phyloP scores from a whole-genome alignment of 2,329 filamentous ascomycete species.

The Sordariomycetes sp. region DNA sequence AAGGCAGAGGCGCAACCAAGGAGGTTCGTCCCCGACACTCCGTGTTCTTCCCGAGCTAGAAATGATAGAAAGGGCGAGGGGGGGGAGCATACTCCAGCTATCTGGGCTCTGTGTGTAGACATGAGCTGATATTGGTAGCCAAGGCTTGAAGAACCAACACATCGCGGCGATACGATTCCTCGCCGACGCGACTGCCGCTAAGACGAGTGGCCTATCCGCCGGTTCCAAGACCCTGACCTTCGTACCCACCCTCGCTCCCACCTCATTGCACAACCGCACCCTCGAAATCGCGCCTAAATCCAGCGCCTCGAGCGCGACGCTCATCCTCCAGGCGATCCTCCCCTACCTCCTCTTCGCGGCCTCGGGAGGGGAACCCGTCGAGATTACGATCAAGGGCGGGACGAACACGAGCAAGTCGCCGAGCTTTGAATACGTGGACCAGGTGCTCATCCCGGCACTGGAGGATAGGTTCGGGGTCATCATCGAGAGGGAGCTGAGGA shows the following conservation, averaged over 20 bases:
- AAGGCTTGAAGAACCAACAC: constrained; percentile 44
- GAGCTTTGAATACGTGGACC: constrained; percentile 50
- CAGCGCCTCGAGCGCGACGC: constrained; percentile 36
- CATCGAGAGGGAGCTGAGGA: constrained; percentile 28
- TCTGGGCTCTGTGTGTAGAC: background rate
- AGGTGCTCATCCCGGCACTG: constrained; percentile 42
- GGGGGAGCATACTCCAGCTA: background rate
- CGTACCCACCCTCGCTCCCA: constrained; percentile 22
- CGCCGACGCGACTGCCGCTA: constrained; percentile 34
- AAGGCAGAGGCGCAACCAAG: constrained; percentile 15
- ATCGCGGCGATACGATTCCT: constrained; percentile 41
- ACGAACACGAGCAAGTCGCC: constrained; percentile 45
- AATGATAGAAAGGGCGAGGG: background rate
- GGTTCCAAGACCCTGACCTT: constrained; percentile 38
- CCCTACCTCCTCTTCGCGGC: constrained; percentile 43
- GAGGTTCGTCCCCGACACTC: background rate
- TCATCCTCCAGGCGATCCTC: constrained; percentile 47
- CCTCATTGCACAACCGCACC: constrained; percentile 23
- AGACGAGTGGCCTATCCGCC: constrained; percentile 33
- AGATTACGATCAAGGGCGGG: constrained; percentile 39
- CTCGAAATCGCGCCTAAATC: constrained; percentile 36
- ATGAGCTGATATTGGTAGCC: background rate
- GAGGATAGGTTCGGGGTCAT: constrained; percentile 33
- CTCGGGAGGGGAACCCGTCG: constrained; percentile 25
- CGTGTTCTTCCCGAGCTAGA: background rate